phyloP scores from a whole-genome alignment of 805 yeast genomes.

The Candida sakaeoensis region DNA sequence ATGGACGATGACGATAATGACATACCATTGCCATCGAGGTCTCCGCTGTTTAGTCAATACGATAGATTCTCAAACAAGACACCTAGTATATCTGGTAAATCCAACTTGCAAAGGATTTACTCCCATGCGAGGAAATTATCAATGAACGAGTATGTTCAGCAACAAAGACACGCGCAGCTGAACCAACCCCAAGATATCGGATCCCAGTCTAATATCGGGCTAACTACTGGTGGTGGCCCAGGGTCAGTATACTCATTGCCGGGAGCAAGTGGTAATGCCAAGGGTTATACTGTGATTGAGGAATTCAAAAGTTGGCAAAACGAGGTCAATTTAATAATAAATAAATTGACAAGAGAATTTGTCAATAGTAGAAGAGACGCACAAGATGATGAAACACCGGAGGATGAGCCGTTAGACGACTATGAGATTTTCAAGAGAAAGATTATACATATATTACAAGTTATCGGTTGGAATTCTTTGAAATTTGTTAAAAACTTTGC shows the following conservation, averaged over 20 bases:
- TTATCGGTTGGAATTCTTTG: conserved; percentile 26
- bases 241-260: conserved; percentile 20
- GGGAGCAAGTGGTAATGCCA: neutral
- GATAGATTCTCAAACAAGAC: conserved; percentile 36
- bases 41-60: conserved; percentile 33
- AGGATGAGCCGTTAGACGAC: conserved; percentile 18
- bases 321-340: conserved; percentile 47
- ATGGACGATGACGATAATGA: conserved; percentile 28
- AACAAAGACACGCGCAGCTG: conserved; percentile 22
- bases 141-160: conserved; percentile 33
- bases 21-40: conserved; percentile 27
- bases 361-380: conserved; percentile 14
- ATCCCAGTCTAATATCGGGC: conserved; percentile 7
- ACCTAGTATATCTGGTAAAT: conserved; percentile 12
- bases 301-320: conserved; percentile 53
- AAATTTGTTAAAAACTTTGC: conserved; percentile 31
- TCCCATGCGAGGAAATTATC: conserved; percentile 39
- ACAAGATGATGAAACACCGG: conserved; percentile 3
- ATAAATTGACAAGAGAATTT: conserved; percentile 42
- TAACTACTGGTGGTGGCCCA: conserved; percentile 8
- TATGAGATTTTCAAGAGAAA: conserved; percentile 19
- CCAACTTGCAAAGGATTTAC: conserved; percentile 39
- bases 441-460: conserved; percentile 19
- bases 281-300: conserved; percentile 18
- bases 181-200: conserved; percentile 6